Conservation (phyloP, 169 alveolate species). For the Plasmodium falciparum region DNA sequence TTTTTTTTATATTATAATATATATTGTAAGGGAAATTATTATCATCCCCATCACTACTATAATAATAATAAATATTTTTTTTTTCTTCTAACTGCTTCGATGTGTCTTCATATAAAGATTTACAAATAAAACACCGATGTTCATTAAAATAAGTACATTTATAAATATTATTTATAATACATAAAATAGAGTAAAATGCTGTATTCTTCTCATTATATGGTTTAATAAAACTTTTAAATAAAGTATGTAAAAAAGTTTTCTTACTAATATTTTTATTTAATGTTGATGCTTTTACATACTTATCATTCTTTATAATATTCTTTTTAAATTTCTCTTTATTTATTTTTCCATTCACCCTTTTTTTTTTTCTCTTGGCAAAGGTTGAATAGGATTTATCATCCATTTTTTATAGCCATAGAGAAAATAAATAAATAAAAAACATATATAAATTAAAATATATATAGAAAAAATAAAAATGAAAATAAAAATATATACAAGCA, state of each 20-base stretch:
- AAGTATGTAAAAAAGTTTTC: constrained; percentile 64
- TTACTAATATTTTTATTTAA: constrained; percentile 39
- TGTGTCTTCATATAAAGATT: constrained; percentile 36
- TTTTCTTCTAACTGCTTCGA: constrained; percentile 10
- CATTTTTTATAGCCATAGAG: constrained; percentile 58
- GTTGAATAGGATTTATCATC: constrained; percentile 56
- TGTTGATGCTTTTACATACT: constrained; percentile 46
- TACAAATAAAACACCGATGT: constrained; percentile 74
- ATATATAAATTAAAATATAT: neutral
- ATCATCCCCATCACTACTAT: constrained; percentile 20
- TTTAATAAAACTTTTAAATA: constrained; percentile 70
- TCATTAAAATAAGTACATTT: constrained; percentile 58
- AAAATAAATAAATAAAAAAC: neutral
- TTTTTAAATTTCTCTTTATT: constrained; percentile 67
- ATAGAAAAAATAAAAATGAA: neutral
- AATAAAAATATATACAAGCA: neutral
- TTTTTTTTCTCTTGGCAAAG: constrained; percentile 65
- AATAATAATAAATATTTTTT: neutral
- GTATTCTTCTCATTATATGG: constrained; percentile 72
- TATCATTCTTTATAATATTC: constrained; percentile 53
- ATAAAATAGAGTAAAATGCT: constrained; percentile 56
- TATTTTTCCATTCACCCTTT: constrained; percentile 64
- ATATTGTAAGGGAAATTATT: constrained; percentile 18
- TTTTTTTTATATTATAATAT: constrained; percentile 34
- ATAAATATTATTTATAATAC: constrained; percentile 72